Base-by-base conservation (phyloP, 768 basidiomycete species). In the Crucibulum laeve region DNA sequence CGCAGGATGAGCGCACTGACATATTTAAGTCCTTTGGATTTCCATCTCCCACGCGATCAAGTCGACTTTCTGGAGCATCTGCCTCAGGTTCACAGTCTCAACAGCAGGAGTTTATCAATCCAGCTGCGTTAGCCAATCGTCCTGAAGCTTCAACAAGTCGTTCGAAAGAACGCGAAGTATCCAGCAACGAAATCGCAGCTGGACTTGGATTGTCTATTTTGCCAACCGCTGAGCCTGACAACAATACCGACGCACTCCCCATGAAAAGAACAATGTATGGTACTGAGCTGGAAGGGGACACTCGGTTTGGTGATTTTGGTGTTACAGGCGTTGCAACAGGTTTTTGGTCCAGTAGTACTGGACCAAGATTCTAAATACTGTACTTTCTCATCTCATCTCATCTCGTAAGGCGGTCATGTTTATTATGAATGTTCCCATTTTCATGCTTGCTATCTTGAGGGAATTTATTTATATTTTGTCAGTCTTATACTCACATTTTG, bases 251-350 rank as follows among this genome's bases (percentile, higher is more conserved):
- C 21, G 68, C 59, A 13, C 69, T 69, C 19, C 68, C 72, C 3
- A 70, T 74, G 50, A 79, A 76, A 55, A 76, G 80, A 46, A 90
- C 87, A 4, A 86, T 90, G 82, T 90, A 88, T 59, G 87, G 87
- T 5, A 90, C 87, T 0, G 87, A 90, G 62, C 63, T 88, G 33
- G 87, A 87, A n/a, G 69, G 68, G 24, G 87, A 90, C 55, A 82
- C 83, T n/a, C 77, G 87, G 40, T 91, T 91, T 56, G 87, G 87
- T 4, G 87, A 90, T 62, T 90, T 89, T 57, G 87, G 87, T 28
- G 70, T 87, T 19, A 82, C 87, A 55, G 83, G 87, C 10, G 79
- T 88, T 44, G 83, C 83, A n/a, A 75, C 74, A 38, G 76, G 77
- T 4, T 87, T 83, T 55, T 88, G 87, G 84, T 60, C 75, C 1